Conservation (phyloP, 1,284 basidiomycete species). For the Cryptococcus jaspeensis region DNA sequence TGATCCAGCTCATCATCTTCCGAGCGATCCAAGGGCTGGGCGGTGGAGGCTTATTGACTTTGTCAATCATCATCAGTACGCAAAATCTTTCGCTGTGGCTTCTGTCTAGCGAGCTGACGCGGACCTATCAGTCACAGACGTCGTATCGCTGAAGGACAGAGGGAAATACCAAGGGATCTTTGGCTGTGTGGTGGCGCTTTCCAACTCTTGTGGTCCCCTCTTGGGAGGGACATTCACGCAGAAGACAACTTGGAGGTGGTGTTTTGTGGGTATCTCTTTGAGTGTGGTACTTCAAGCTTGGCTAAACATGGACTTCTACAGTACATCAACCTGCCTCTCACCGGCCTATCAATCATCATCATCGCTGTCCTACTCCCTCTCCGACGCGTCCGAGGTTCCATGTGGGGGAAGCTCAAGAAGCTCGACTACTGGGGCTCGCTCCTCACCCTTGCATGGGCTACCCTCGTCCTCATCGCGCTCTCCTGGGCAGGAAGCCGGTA, state of each 20-base stretch:
- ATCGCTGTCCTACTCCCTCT: constrained; percentile 65
- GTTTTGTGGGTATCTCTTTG: constrained; percentile 21
- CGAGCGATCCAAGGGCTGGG: constrained; percentile 52
- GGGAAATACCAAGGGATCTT: constrained; percentile 53
- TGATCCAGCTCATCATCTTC: constrained; percentile 70
- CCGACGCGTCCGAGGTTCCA: constrained; percentile 62
- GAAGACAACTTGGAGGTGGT: constrained; percentile 57
- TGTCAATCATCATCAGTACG: constrained; percentile 44
- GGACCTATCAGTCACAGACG: constrained; percentile 39
- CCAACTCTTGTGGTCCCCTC: constrained; percentile 49
- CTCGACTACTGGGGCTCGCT: constrained; percentile 66
- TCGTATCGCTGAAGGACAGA: constrained; percentile 49
- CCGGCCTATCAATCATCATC: constrained; percentile 57
- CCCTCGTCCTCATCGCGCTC: constrained; percentile 65
- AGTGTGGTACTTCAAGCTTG: background rate
- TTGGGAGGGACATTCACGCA: constrained; percentile 49
- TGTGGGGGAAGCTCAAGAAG: constrained; percentile 62
- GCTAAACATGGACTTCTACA: constrained; percentile 28
- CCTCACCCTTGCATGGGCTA: constrained; percentile 63
- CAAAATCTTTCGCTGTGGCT: no score
- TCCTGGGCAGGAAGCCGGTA: constrained; percentile 74
- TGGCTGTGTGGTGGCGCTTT: constrained; percentile 42
- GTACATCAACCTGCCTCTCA: constrained; percentile 66
- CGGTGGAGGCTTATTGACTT: constrained; percentile 46
- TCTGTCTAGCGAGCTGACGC: background rate